phyloP scores from a whole-genome alignment of 495 filamentous ascomycete genomes.

The Neurospora sublineolata region DNA sequence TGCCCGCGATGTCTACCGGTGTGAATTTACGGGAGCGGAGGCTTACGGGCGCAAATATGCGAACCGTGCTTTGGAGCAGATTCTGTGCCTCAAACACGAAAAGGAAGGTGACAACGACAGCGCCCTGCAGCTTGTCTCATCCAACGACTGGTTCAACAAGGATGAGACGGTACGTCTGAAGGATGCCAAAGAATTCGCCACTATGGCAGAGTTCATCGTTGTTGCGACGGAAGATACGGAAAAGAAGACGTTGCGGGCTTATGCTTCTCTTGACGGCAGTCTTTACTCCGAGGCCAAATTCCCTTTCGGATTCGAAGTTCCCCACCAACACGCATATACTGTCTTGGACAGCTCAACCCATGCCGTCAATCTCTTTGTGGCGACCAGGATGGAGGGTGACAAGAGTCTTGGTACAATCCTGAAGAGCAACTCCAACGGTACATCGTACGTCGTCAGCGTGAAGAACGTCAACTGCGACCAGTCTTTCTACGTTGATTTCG shows the following conservation, averaged over 20 bases:
- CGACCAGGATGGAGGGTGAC: conserved; percentile 46
- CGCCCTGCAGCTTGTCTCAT: conserved; percentile 58
- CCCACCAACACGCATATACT: conserved; percentile 70
- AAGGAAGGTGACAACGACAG: conserved; percentile 50
- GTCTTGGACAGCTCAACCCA: conserved; percentile 88
- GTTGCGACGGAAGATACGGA: conserved; percentile 63
- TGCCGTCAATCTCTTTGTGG: conserved; percentile 85
- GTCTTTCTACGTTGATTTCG: conserved; percentile 79
- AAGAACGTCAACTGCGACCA: conserved; percentile 65
- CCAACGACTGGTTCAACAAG: conserved; percentile 61
- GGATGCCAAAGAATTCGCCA: conserved; percentile 75
- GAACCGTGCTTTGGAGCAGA: conserved; percentile 48
- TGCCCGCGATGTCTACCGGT: conserved; percentile 56
- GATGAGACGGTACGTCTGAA: conserved; percentile 39
- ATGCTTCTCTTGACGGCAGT: conserved; percentile 71
- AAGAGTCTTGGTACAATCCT: conserved; percentile 74
- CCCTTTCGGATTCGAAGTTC: conserved; percentile 66
- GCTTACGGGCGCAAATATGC: conserved; percentile 48
- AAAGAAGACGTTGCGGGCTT: conserved; percentile 57
- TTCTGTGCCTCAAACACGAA: conserved; percentile 69
- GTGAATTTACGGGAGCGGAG: conserved; percentile 63
- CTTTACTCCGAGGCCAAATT: conserved; percentile 76
- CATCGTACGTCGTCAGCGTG: conserved; percentile 77
- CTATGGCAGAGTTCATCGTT: conserved; percentile 89
- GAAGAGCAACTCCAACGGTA: conserved; percentile 97